These are phyloP conservation scores for Pseudopyricularia cyperi DNA, from an alignment of 2,329 filamentous ascomycete species.

Conservation along the genomic window DNA sequence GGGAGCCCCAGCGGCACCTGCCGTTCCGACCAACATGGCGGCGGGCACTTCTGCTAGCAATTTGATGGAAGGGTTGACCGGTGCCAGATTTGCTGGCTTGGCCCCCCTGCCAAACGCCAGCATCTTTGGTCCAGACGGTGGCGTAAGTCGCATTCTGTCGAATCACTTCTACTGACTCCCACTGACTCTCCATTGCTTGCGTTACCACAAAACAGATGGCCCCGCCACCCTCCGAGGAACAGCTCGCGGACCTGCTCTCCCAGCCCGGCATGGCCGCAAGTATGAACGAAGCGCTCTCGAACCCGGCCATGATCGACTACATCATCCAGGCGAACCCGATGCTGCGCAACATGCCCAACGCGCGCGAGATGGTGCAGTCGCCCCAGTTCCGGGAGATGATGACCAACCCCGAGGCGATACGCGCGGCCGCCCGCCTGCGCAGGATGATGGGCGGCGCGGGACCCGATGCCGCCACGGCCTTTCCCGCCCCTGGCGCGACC, in stretches of 20 bases:
- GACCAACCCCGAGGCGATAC: conserved; percentile 75
- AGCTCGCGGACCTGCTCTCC: conserved; percentile 72
- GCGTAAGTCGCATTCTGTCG: conserved; percentile 45
- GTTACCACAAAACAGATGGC: conserved; percentile 60
- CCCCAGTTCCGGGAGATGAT: conserved; percentile 86
- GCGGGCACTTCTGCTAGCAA: conserved; percentile 70
- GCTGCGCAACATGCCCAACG: conserved; percentile 59
- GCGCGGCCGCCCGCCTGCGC: conserved; percentile 73
- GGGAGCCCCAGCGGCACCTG: conserved; percentile 34
- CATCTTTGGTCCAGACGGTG: conserved; percentile 87
- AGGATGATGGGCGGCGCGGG: conserved; percentile 46
- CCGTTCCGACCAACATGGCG: conserved; percentile 65
- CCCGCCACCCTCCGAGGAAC: conserved; percentile 61
- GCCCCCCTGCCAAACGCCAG: conserved; percentile 76
- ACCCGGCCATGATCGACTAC: conserved; percentile 88
- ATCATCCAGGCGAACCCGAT: conserved; percentile 88
- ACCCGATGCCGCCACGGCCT: conserved; percentile 37
- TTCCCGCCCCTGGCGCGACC: conserved; percentile 84
- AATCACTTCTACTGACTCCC: neutral
- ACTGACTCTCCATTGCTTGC: conserved; percentile 7
- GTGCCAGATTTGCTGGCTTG: conserved; percentile 86
- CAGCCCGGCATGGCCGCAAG: conserved; percentile 77
- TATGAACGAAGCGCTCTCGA: conserved; percentile 91
- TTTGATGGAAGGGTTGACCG: conserved; percentile 78
- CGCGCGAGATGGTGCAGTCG: conserved; percentile 75